Evolutionary conservation across 164 flowering plant genomes (phyloP).

Genomic region (Tetrastigma voinierianum): DNA sequence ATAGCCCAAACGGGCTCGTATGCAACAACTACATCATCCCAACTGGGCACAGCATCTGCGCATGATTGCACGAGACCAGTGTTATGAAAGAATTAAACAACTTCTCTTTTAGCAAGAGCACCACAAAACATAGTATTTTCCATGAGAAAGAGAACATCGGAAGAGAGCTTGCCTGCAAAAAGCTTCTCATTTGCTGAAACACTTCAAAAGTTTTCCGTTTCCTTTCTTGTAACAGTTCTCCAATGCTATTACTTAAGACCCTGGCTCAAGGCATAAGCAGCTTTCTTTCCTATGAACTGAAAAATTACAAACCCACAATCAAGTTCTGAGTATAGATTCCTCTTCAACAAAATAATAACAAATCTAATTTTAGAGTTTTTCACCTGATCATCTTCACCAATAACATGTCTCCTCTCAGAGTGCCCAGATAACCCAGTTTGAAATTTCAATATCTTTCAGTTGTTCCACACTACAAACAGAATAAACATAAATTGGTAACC

Average conservation of each 20-base stretch:
- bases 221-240: constrained; percentile 84
- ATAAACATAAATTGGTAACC: constrained; percentile 3
- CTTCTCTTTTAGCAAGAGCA: background rate
- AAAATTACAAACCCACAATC: constrained; percentile 8
- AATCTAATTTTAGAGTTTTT: background rate
- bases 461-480: constrained; percentile 70
- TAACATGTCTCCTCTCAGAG: constrained; percentile 89
- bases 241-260: constrained; percentile 96
- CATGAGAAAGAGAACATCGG: background rate
- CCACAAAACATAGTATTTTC: background rate
- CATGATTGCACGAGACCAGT: constrained; percentile 6
- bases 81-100: constrained; percentile 1
- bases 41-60: constrained; percentile 85
- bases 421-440: constrained; percentile 98
- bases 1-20: constrained; percentile 99
- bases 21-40: constrained; percentile 91
- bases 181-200: constrained; percentile 85
- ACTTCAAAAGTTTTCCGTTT: constrained; percentile 98
- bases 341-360: background rate
- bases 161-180: constrained; percentile 60
- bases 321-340: constrained; percentile 3
- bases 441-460: constrained; percentile 81
- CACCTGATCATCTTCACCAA: constrained; percentile 92
- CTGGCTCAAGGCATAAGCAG: constrained; percentile 89
- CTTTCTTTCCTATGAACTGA: constrained; percentile 97